These are phyloP conservation scores for Umbelopsis isabellina DNA, from an alignment of 192 early-diverging fungal genomes.

Conservation along the genomic window DNA sequence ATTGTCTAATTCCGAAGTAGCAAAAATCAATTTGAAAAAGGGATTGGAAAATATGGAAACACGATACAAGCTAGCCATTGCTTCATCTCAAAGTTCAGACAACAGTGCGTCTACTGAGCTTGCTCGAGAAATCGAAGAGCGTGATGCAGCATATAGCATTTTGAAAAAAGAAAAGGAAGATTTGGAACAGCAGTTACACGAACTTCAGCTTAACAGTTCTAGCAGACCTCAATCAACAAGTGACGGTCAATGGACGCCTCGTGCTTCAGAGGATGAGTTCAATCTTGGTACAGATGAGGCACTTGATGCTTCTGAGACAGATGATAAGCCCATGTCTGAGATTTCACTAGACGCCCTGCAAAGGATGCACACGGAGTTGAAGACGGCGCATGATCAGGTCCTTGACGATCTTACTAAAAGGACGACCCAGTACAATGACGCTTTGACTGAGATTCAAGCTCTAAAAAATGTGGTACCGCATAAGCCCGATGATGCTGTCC, in stretches of 20 bases:
- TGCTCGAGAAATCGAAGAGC: neutral
- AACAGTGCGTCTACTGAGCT: no score
- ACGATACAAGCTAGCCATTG: neutral
- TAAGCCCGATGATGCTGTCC: neutral
- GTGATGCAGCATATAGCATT: neutral
- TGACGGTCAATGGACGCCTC: slow-evolving; percentile 10
- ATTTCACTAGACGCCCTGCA: neutral
- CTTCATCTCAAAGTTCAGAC: neutral
- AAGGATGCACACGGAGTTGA: slow-evolving; percentile 1
- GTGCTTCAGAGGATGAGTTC: slow-evolving; percentile 16
- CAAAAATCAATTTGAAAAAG: slow-evolving; percentile 11
- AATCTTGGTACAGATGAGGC: neutral
- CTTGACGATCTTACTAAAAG: neutral
- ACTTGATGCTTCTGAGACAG: neutral
- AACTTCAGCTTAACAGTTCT: neutral
- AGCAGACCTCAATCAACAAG: slow-evolving; percentile 1
- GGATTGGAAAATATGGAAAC: neutral
- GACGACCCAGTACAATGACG: neutral
- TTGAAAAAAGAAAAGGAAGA: slow-evolving; percentile 7
- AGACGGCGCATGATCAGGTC: slow-evolving; percentile 2
- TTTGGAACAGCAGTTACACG: neutral
- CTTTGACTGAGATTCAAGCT: neutral
- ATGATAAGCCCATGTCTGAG: neutral
- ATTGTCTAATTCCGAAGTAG: slow-evolving; percentile 21
- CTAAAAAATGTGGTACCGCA: neutral